Evolutionary conservation across 2,329 filamentous ascomycete genomes (phyloP), one percentile per base, ranked within the genome.

Genomic region (Shiraia bambusicola): DNA sequence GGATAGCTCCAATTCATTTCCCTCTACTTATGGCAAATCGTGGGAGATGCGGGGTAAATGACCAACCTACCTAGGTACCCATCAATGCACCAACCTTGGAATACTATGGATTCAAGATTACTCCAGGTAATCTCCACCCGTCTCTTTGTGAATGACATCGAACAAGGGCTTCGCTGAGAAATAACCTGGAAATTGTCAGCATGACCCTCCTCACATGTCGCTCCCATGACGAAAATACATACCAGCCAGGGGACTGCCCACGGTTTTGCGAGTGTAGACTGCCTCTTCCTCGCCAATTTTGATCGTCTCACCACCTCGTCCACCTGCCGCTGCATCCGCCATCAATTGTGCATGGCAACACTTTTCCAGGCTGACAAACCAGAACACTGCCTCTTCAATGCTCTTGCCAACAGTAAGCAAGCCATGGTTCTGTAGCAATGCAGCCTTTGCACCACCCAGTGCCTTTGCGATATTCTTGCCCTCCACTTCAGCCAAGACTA

Each of bases 91-190:
- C 4, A 22, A 19, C 14, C 22, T 16, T 32, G 14, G 3, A 27
- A 22, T 5, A 5, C 4, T n/a, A 28, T 13, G 13, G 19, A 29
- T 28, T 14, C 54, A n/a, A n/a, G n/a, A n/a, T n/a, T 65, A 76
- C 45, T 74, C 59, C 50, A 82, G 56, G 61, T 82, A 82, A 9
- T 77, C 76, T 2, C 77, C 78, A 15, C 70, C 70, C 2, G 76
- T 79, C 69, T 84, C 80, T 60, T 77, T 76, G 56, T 83, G 77
- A 48, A 86, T 79, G 28, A 87, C 69, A 70, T 88, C 84, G 69
- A 89, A 89, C 49, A 84, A 54, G 12, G 86, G 85, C 70, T 83
- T 83, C 5, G 82, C 86, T 54, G 77, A 82, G 60, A 89, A 90
- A 75, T 79, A 88, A 9, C 56, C 38, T 41, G 27, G 2, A 27